phyloP scores from a whole-genome alignment of 1,284 basidiomycete genomes.

The Heterobasidion occidentale region DNA sequence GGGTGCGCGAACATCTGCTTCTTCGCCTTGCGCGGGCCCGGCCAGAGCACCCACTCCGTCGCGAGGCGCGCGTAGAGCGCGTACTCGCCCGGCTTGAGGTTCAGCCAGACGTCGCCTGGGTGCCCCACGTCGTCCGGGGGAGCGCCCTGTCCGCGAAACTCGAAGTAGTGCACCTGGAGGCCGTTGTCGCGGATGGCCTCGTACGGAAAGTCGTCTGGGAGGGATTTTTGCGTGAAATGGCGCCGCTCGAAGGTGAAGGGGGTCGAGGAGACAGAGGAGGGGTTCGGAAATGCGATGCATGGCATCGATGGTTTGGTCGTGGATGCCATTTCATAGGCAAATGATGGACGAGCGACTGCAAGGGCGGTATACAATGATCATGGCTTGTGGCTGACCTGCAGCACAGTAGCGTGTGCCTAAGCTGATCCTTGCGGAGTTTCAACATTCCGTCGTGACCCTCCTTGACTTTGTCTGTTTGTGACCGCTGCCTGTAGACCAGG shows the following conservation, averaged over 20 bases:
- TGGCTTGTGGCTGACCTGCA: neutral
- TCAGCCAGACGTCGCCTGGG: constrained; percentile 13
- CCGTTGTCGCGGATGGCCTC: constrained; percentile 13
- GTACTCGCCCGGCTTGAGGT: constrained; percentile 9
- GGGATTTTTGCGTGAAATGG: constrained; percentile 12
- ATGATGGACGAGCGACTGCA: neutral
- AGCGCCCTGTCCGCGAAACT: constrained; percentile 12
- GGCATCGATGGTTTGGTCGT: constrained; percentile 10
- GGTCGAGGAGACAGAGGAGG: constrained; percentile 8
- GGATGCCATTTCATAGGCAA: constrained; percentile 3
- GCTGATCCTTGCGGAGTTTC: neutral
- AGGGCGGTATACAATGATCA: too few species aligned
- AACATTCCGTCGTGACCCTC: neutral
- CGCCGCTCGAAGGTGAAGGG: constrained; percentile 11
- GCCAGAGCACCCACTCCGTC: constrained; percentile 11
- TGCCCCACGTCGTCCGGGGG: constrained; percentile 11
- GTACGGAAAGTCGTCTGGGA: constrained; percentile 13
- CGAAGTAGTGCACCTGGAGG: constrained; percentile 14
- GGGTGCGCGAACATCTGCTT: constrained; percentile 16
- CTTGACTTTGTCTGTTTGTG: too few species aligned
- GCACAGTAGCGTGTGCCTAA: neutral
- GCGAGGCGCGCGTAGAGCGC: constrained; percentile 10
- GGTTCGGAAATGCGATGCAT: constrained; percentile 11
- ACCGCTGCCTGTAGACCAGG: too few species aligned
- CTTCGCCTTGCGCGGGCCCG: constrained; percentile 14